Evolutionary conservation across 331 rosid genomes (phyloP), one percentile per base, ranked within the genome.

Genomic region (Pyracantha coccinea): DNA sequence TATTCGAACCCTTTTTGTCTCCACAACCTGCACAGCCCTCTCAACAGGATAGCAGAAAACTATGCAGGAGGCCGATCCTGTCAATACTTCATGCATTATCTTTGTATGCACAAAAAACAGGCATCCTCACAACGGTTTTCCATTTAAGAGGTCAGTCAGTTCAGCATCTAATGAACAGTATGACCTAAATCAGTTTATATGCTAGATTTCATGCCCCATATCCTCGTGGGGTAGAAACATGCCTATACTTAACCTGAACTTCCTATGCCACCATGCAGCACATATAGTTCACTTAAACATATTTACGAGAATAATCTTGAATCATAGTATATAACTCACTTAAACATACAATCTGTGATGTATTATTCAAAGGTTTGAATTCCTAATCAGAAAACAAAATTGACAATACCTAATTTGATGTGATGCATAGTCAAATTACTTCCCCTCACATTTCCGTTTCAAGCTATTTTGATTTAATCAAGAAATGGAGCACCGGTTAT

Each of bases 1-100:
- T 76, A 82, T 59, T 71, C 11, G 62, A 67, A 65, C 61, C 57
- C 58, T 31, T 59, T 68, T 63, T 71, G 72, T 27, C 50, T 52
- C 44, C 60, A 66, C 35, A 68, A 70, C 41, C 72, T 44, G 67
- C 66, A 72, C 66, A 61, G 38, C 55, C 27, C 54, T 55, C 38
- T 66, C 77, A 77, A 17, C 71, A 64, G 38, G 54, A 80, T 67
- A 59, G 54, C 27, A 12, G 50, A 5, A 13, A 31, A 54, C 44
- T 20, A 44, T 11, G 50, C 53, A 60, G 76, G 35, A 79, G 58
- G 64, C 54, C 27, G 10, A 64, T 67, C 69, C 33, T 24, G 50
- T 24, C 70, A 52, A n/a, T 64, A n/a, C 44, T 57, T 8, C 61
- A 72, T 20, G 27, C 8, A 44, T 44, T 44, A 44, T 44, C 15